Base-by-base conservation (phyloP, 2,329 filamentous ascomycete species). In the Xylaria arbuscula region DNA sequence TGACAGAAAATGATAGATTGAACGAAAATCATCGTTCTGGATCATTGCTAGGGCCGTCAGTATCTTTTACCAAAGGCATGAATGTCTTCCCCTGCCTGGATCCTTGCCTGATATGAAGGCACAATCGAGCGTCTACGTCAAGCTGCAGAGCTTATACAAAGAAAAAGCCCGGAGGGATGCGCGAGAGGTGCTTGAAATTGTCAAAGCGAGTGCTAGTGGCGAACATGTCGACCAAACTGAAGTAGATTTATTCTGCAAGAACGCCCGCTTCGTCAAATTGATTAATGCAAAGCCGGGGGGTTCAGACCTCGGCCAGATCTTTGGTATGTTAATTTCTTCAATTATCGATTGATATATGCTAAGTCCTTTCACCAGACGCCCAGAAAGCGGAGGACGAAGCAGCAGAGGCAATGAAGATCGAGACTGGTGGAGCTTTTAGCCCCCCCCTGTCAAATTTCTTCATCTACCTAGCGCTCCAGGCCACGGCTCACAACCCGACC, bases 81-180 rank as follows among this genome's bases (percentile, higher is more conserved):
- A 86, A 8, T 86, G 90, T 34, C 85, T 99, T 5, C 96, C 96
- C 17, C 84, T 99, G 0, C 91, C 94, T 0, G 97, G 96, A 13
- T 90, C 91, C 2, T 84, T 99, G 1, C 96, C 97, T 1, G 96
- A 99, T 79, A 99, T 99, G 96, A 99, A 99, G 83, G 94, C 96
- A 2, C 89, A 95, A 77, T 97, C 94, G 3, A 89, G 86, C 64
- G 92, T 97, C 70, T 99, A 99, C 82, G 91, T 99, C 72, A 86
- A 90, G 75, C 86, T 99, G 13, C 96, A 98, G 78, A 95, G 92
- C 74, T 89, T 98, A 68, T 99, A 98, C 87, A 98, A 97, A 81
- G 81, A 85, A 24, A 97, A 97, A 80, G 94, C 96, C 51, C 89
- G 92, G 40, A 83, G 87, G 75, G 96, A 99, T 76, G 83, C 90